Percentiles rank a stretch among this genome's conserved stretches.
These are phyloP conservation scores for Pleurotus ostreatus DNA, from an alignment of 768 basidiomycete species.

Conservation along the genomic window DNA sequence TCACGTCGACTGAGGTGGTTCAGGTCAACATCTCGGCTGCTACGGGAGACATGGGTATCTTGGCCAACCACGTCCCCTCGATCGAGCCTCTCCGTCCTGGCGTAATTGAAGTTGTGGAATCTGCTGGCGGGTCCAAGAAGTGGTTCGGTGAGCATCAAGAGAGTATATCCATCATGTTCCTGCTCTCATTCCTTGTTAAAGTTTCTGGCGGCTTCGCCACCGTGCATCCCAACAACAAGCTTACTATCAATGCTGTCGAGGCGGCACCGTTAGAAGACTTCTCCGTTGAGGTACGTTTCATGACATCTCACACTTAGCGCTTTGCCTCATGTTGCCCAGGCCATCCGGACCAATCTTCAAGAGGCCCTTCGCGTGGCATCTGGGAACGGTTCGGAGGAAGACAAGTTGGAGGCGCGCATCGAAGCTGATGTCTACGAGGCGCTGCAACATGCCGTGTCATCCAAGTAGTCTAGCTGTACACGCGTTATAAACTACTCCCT, in stretches of 20 bases:
- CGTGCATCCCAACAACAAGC: slow-evolving; percentile 93
- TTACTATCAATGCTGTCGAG: slow-evolving; percentile 97
- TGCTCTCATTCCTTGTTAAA: slow-evolving; percentile 24
- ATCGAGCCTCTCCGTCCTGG: slow-evolving; percentile 94
- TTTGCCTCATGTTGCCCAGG: slow-evolving; percentile 43
- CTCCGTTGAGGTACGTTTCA: slow-evolving; percentile 72
- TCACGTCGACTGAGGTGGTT: slow-evolving; percentile 84
- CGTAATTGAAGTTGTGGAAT: slow-evolving; percentile 91
- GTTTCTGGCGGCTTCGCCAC: slow-evolving; percentile 97
- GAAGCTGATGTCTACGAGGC: slow-evolving; percentile 98
- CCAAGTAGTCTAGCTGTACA: slow-evolving; percentile 4
- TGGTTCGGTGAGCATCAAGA: slow-evolving; percentile 79
- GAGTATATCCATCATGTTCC: neutral
- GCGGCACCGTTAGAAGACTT: slow-evolving; percentile 90
- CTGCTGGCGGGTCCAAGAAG: slow-evolving; percentile 76
- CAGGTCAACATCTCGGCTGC: slow-evolving; percentile 95
- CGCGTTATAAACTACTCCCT: neutral
- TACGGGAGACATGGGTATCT: slow-evolving; percentile 98
- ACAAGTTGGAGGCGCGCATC: slow-evolving; percentile 89
- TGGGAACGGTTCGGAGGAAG: slow-evolving; percentile 87
- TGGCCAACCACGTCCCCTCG: slow-evolving; percentile 98
- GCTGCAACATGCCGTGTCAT: slow-evolving; percentile 76
- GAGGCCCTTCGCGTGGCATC: slow-evolving; percentile 80
- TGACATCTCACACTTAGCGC: neutral
- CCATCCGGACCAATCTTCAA: slow-evolving; percentile 82